Evolutionary conservation across 1,139 yeast genomes (phyloP).

Genomic region (Tardiomyces depauwii): DNA sequence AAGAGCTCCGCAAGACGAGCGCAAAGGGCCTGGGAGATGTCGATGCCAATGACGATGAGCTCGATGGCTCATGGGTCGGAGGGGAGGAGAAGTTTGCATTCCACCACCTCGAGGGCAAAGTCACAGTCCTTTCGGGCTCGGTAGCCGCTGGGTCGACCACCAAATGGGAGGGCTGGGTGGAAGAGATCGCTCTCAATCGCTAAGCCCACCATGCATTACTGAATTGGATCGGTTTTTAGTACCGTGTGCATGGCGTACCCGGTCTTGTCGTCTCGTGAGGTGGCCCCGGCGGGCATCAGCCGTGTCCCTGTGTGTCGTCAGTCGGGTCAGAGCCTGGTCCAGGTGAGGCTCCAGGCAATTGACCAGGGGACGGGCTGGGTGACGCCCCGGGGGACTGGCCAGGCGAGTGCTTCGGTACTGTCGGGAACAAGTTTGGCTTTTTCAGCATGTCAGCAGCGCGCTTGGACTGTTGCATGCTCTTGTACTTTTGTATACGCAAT

Average conservation of each 20-base stretch:
- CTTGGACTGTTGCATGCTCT: slow-evolving; percentile 6
- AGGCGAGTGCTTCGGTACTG: slow-evolving; percentile 7
- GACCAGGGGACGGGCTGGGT: no score
- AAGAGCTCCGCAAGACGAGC: slow-evolving; percentile 39
- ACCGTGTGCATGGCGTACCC: no score
- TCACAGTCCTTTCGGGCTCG: slow-evolving; percentile 63
- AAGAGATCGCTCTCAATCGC: slow-evolving; percentile 51
- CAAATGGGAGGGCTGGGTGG: slow-evolving; percentile 69
- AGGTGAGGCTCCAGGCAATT: no score
- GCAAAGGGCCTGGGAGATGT: slow-evolving; percentile 34
- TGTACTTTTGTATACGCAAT: slow-evolving; percentile 32
- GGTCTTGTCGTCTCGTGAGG: no score
- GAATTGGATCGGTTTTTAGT: no score
- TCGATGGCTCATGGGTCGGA: slow-evolving; percentile 35
- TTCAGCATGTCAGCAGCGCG: slow-evolving; percentile 29
- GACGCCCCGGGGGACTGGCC: not conserved
- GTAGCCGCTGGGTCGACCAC: slow-evolving; percentile 44
- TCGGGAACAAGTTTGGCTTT: slow-evolving; percentile 42
- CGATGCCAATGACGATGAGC: slow-evolving; percentile 24
- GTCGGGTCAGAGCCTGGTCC: no score
- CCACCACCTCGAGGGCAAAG: slow-evolving; percentile 59
- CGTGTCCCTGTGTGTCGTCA: no score
- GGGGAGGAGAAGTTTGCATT: slow-evolving; percentile 43
- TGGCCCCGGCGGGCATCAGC: no score
- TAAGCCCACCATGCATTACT: not conserved